Conservation (phyloP, 2,329 filamentous ascomycete species). For the Neopestalotiopsis rosae region DNA sequence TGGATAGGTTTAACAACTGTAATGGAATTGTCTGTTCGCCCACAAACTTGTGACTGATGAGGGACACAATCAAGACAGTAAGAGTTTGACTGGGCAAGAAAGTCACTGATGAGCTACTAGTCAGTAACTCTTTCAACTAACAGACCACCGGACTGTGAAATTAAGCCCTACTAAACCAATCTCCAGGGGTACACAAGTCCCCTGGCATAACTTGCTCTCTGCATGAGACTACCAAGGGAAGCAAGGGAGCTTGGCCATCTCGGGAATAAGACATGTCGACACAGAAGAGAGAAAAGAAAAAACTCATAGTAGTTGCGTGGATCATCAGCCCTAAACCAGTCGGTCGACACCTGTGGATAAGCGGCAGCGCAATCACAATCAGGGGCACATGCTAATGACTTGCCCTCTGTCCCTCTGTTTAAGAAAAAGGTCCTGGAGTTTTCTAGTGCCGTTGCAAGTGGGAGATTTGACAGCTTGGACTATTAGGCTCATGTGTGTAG, state of each 20-base stretch:
- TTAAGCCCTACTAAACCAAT: slow-evolving; percentile 1
- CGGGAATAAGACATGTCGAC: background rate
- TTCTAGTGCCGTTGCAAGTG: background rate
- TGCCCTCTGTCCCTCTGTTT: background rate
- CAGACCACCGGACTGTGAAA: background rate
- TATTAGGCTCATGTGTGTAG: background rate
- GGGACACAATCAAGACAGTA: background rate
- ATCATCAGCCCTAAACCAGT: slow-evolving; percentile 1
- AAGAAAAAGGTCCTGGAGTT: background rate
- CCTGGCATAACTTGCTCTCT: background rate
- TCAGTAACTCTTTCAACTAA: background rate
- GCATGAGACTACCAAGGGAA: background rate
- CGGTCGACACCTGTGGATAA: background rate
- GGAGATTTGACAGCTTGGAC: background rate
- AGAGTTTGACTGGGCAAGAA: background rate
- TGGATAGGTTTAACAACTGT: background rate
- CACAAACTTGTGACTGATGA: background rate
- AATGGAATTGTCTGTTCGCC: background rate
- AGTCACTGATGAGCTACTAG: background rate
- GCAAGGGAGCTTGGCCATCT: background rate
- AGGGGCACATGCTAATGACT: slow-evolving; percentile 1
- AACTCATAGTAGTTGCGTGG: background rate
- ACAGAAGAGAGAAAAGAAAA: background rate
- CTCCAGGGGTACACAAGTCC: slow-evolving; percentile 1
- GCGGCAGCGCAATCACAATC: background rate